Conservation (phyloP, 139 green algal genomes). For the Volvox africanus region DNA sequence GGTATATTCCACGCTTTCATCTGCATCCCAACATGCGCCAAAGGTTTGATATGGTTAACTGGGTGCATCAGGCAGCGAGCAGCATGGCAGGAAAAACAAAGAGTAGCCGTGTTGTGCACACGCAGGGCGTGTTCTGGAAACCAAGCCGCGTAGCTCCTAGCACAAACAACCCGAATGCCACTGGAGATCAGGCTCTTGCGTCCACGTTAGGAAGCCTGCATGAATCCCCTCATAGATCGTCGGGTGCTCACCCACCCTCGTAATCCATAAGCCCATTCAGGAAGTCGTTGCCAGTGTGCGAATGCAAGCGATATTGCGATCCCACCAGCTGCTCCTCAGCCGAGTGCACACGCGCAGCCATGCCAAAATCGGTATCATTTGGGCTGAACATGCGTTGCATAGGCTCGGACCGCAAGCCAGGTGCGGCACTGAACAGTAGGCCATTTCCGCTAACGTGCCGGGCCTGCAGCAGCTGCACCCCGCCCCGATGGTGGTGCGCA, state of each 20-base stretch:
- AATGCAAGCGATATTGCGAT: not conserved
- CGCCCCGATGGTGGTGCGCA: not conserved
- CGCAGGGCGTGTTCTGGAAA: no score
- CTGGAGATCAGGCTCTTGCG: no score
- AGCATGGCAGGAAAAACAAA: no score
- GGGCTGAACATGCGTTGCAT: not conserved
- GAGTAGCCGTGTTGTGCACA: no score
- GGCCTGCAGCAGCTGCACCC: not conserved
- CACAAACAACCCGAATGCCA: no score
- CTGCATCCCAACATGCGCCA: not conserved
- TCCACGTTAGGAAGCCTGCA: no score
- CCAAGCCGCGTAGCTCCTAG: no score
- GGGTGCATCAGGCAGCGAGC: no score
- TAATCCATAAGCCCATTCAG: slow-evolving; percentile 46
- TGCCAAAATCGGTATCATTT: not conserved
- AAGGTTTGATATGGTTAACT: no score
- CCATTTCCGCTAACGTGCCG: not conserved
- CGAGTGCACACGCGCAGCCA: not conserved
- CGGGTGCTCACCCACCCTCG: not conserved
- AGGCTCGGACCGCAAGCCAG: not conserved
- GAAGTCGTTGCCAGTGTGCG: not conserved
- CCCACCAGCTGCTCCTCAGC: not conserved
- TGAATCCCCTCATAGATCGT: no score
- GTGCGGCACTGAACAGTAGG: not conserved
- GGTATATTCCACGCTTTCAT: slow-evolving; percentile 22